Base-by-base conservation (phyloP, 306 rosid genomes). In the Cyamopsis tetragonoloba region DNA sequence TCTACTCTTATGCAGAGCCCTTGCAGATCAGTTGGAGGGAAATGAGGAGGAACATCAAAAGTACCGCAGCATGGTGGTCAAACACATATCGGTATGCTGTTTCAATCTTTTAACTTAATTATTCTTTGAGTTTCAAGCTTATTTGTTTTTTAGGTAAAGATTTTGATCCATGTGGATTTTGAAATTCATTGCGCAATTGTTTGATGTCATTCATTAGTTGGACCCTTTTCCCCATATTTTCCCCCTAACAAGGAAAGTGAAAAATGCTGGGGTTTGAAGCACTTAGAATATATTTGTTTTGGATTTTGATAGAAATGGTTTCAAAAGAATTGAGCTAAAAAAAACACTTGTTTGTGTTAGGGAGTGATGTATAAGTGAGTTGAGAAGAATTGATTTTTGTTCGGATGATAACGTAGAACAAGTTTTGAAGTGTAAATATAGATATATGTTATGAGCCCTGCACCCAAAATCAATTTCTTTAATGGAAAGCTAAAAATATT, bases 1-100 rank as follows among this genome's bases (percentile, higher is more conserved):
- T 69, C 17, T 47, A 46, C 59, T 69, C 22, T 54, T 62, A 27
- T 81, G 61, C 78, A 89, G 96, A 83, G 85, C 89, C 56, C 83
- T 89, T 75, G 91, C 89, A 50, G 85, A 87, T 80, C 95, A 87
- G 80, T 78, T 89, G 83, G 96, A 89, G 71, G 91, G 96, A 18
- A 77, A 87, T 46, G 89, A 83, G 64, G 95, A 82, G 79, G 85
- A 81, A 66, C 88, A 87, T 73, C 55, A 0, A 54, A 89, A 89
- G 80, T 85, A 83, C 59, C 96, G 95, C 39, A 65, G 76, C 81
- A 80, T 81, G 91, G 88, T 83, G 44, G 95, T 85, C 47, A 77
- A 87, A 74, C 87, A 89, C 73, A 81, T 89, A 41, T n/a, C 71
- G 89, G 96, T 89, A 85, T 76, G 63, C 56, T 51, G 58, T 55